Evolutionary conservation across 768 basidiomycete species (phyloP).

Genomic region (Baorangia bicolor): DNA sequence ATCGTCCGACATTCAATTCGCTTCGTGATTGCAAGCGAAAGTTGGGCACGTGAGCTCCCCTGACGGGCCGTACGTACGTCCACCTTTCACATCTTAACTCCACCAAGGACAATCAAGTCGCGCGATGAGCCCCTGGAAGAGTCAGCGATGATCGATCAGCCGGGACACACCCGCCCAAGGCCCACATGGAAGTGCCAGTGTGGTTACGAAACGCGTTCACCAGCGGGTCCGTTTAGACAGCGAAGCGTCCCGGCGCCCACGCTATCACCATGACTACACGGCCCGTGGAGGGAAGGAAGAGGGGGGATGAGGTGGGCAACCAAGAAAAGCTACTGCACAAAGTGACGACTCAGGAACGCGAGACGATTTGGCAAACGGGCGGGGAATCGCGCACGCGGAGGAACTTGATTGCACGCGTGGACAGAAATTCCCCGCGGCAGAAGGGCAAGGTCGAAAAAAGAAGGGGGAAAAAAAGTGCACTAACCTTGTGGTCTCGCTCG

Average conservation of each 20-base stretch:
- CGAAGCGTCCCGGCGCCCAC: neutral
- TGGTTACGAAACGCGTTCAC: neutral
- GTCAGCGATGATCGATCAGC: neutral
- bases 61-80: neutral
- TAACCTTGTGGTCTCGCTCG: neutral
- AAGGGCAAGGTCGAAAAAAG: neutral
- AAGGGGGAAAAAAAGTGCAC: neutral
- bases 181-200: neutral
- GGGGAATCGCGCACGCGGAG: neutral
- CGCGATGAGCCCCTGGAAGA: neutral
- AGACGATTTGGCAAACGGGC: neutral
- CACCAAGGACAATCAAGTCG: neutral
- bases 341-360: neutral
- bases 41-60: neutral
- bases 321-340: neutral
- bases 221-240: neutral
- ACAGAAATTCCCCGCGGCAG: neutral
- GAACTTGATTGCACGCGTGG: neutral
- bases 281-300: neutral
- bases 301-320: too few species aligned
- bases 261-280: constrained; percentile 1
- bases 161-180: neutral
- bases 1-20: neutral
- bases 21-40: neutral
- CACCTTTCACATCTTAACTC: neutral